Conservation (phyloP, 2,329 filamentous ascomycete genomes). For the Albophoma yamanashiensis region DNA sequence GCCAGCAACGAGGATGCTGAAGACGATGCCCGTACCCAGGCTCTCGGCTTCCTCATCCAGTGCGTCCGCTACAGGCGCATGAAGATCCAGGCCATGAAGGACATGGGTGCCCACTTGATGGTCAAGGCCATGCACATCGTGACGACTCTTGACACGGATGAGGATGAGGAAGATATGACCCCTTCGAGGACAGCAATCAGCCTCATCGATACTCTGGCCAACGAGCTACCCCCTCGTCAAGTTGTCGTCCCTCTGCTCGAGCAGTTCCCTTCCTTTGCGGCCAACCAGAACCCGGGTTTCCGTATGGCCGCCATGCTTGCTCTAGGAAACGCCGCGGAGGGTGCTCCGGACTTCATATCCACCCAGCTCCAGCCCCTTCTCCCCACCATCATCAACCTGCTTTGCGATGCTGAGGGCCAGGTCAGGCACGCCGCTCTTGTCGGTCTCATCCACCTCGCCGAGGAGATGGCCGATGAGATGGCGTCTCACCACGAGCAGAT, state of each 20-base stretch:
- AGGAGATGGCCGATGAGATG: constrained; percentile 87
- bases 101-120: constrained; percentile 77
- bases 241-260: constrained; percentile 89
- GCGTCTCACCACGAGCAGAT: constrained; percentile 75
- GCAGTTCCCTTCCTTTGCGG: constrained; percentile 72
- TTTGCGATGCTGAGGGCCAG: constrained; percentile 72
- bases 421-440: constrained; percentile 84
- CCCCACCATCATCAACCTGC: constrained; percentile 70
- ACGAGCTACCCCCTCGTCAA: constrained; percentile 82
- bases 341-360: constrained; percentile 92
- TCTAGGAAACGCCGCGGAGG: constrained; percentile 89
- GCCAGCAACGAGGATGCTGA: constrained; percentile 65
- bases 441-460: constrained; percentile 79
- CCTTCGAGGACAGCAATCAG: constrained; percentile 77
- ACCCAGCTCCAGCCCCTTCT: constrained; percentile 83
- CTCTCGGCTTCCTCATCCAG: constrained; percentile 89
- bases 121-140: constrained; percentile 81
- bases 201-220: constrained; percentile 80
- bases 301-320: constrained; percentile 86
- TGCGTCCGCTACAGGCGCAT: constrained; percentile 85
- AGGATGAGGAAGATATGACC: constrained; percentile 66
- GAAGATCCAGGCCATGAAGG: constrained; percentile 83
- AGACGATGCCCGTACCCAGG: constrained; percentile 80
- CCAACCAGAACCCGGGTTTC: constrained; percentile 62
- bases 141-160: constrained; percentile 73